Evolutionary conservation across 1,139 yeast species (phyloP).

Genomic region (Insectozyma bohioensis): DNA sequence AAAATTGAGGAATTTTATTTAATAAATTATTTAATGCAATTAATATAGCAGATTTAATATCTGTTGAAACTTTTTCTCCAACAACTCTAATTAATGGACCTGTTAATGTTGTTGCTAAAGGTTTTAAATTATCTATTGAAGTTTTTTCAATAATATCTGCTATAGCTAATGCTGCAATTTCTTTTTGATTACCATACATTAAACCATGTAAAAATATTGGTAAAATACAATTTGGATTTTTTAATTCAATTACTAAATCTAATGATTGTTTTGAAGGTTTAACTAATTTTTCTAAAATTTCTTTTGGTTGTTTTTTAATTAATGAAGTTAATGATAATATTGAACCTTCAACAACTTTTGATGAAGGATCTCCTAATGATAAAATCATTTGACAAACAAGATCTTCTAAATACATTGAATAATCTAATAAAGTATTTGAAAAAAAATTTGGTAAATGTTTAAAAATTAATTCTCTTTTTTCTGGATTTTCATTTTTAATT

Average conservation of each 20-base stretch:
- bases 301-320: slow-evolving; percentile 71
- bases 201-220: slow-evolving; percentile 94
- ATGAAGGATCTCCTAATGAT: slow-evolving; percentile 70
- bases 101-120: slow-evolving; percentile 89
- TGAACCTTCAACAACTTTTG: slow-evolving; percentile 65
- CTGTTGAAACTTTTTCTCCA: slow-evolving; percentile 91
- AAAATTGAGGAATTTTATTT: slow-evolving; percentile 81
- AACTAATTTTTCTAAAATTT: slow-evolving; percentile 72
- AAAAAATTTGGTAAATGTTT: slow-evolving; percentile 75
- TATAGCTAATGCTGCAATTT: slow-evolving; percentile 82
- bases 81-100: slow-evolving; percentile 98
- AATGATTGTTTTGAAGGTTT: slow-evolving; percentile 77
- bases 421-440: slow-evolving; percentile 62
- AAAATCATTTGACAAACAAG: slow-evolving; percentile 70
- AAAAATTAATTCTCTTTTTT: slow-evolving; percentile 65
- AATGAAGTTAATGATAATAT: slow-evolving; percentile 66
- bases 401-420: slow-evolving; percentile 72
- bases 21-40: slow-evolving; percentile 78
- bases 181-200: slow-evolving; percentile 92
- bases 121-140: slow-evolving; percentile 75
- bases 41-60: slow-evolving; percentile 89
- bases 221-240: slow-evolving; percentile 83
- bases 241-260: slow-evolving; percentile 61
- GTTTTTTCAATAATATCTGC: slow-evolving; percentile 87
- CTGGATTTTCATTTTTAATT: slow-evolving; percentile 73